Evolutionary conservation across 345 rosid species (phyloP).

Genomic region (Atalantia buxifolia): DNA sequence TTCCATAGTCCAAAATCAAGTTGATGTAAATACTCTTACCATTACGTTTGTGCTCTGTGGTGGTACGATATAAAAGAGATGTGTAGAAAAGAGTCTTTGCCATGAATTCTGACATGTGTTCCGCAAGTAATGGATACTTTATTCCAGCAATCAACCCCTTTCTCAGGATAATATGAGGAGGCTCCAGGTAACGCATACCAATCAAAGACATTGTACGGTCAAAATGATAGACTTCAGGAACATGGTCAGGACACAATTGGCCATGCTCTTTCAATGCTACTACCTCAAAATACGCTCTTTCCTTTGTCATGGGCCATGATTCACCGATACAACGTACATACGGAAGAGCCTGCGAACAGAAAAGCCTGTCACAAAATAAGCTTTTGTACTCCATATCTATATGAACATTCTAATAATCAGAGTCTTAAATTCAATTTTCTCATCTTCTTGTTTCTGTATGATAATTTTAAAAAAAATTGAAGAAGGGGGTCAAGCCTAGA

Average conservation of each 20-base stretch:
- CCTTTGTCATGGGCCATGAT: constrained; percentile 97
- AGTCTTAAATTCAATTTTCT: neutral
- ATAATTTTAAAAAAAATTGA: neutral
- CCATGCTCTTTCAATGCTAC: constrained; percentile 64
- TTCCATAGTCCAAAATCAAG: neutral
- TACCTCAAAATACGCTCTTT: constrained; percentile 86
- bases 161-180: constrained; percentile 88
- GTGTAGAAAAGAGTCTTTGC: constrained; percentile 79
- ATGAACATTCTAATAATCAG: neutral
- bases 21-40: constrained; percentile 34
- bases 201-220: constrained; percentile 88
- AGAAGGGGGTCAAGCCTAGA: too few relatives aligned
- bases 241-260: constrained; percentile 63
- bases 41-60: constrained; percentile 74
- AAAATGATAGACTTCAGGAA: constrained; percentile 91
- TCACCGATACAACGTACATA: constrained; percentile 87
- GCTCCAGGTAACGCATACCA: constrained; percentile 90
- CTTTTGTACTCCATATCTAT: neutral
- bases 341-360: constrained; percentile 71
- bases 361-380: neutral
- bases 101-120: constrained; percentile 82
- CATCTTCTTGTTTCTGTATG: neutral
- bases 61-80: constrained; percentile 65
- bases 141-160: constrained; percentile 89
- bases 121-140: constrained; percentile 71